Conservation (phyloP, 2,329 filamentous ascomycete species). For the Cryphonectria radicalis region DNA sequence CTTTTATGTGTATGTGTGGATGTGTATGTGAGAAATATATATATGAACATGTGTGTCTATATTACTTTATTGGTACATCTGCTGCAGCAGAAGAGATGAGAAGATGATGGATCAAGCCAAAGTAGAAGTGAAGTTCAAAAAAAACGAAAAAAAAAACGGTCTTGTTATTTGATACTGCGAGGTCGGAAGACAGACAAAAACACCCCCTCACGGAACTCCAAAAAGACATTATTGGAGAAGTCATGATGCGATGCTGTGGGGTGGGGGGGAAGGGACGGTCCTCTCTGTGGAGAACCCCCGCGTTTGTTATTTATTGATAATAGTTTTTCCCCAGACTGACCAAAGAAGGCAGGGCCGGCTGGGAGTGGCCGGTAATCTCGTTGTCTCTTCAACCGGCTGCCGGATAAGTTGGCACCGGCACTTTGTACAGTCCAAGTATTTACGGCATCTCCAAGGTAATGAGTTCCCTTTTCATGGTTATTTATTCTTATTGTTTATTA, state of each 20-base stretch:
- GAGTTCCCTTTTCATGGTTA: too few species aligned
- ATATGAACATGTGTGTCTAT: neutral
- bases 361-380: too few species aligned
- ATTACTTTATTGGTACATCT: neutral
- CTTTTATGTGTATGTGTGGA: neutral
- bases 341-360: too few species aligned
- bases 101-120: neutral
- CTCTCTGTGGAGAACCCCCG: slow-evolving; percentile 3
- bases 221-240: neutral
- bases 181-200: neutral
- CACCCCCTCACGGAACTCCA: neutral
- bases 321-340: neutral
- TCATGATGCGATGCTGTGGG: neutral
- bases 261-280: neutral
- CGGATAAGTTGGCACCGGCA: neutral
- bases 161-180: neutral
- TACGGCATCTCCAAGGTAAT: too few species aligned
- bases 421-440: too few species aligned
- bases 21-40: neutral
- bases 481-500: neutral
- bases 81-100: neutral
- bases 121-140: neutral
- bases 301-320: neutral
- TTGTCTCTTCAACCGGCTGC: neutral
- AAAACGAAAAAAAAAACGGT: too few species aligned